These are phyloP conservation scores for Aspergillus cristatus DNA, from an alignment of 495 filamentous ascomycete species.

Conservation along the genomic window DNA sequence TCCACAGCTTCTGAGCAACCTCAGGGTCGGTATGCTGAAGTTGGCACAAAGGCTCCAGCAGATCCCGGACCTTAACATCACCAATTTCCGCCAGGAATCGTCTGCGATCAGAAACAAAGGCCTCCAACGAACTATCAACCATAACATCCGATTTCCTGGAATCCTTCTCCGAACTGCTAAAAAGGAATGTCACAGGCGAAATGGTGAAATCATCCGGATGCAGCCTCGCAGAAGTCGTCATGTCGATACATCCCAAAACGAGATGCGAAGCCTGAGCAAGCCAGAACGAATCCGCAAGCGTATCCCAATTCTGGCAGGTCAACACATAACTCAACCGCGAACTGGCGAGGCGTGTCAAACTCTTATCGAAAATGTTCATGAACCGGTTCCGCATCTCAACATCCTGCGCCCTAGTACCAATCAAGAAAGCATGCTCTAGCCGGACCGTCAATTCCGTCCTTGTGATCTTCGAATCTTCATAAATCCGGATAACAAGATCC, in stretches of 20 bases:
- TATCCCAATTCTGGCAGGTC: constrained; percentile 95
- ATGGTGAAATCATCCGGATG: constrained; percentile 76
- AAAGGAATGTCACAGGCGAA: constrained; percentile 59
- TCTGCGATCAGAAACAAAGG: constrained; percentile 64
- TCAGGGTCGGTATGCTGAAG: constrained; percentile 81
- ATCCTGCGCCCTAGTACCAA: constrained; percentile 88
- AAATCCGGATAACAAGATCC: constrained; percentile 91
- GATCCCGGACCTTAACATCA: constrained; percentile 74
- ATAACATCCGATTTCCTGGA: constrained; percentile 60
- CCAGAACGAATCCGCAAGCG: constrained; percentile 90
- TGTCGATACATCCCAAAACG: constrained; percentile 81
- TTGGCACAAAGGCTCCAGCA: constrained; percentile 86
- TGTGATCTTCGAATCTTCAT: constrained; percentile 91
- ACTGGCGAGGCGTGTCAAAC: constrained; percentile 76
- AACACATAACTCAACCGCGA: constrained; percentile 81
- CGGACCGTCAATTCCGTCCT: constrained; percentile 92
- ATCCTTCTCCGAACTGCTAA: constrained; percentile 56
- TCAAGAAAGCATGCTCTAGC: constrained; percentile 94
- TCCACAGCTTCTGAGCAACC: constrained; percentile 81
- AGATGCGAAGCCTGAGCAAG: constrained; percentile 87
- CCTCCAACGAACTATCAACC: constrained; percentile 71
- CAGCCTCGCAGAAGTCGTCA: constrained; percentile 64
- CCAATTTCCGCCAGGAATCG: constrained; percentile 76
- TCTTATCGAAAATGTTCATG: constrained; percentile 87
- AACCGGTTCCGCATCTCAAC: constrained; percentile 96